Evolutionary conservation across 2,329 filamentous ascomycete species (phyloP).

Genomic region (Zymoseptoria tritici): DNA sequence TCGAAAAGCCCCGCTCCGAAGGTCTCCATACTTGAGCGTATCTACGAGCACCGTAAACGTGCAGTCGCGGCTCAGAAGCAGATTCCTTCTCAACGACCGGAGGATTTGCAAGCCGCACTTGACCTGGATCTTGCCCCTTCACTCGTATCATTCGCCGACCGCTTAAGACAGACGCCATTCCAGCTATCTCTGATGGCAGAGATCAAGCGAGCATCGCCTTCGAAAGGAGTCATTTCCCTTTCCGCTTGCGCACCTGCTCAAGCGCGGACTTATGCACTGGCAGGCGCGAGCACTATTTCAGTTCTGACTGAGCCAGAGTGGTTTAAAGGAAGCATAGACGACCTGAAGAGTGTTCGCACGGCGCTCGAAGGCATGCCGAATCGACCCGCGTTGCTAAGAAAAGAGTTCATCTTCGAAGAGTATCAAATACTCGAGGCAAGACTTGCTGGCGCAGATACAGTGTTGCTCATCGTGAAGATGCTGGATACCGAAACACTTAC

Average conservation of each 20-base stretch:
- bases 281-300: constrained; percentile 93
- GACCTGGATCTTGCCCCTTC: constrained; percentile 78
- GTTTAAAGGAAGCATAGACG: constrained; percentile 98
- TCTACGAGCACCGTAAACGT: constrained; percentile 73
- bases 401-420: constrained; percentile 96
- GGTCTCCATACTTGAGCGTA: constrained; percentile 80
- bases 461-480: constrained; percentile 98
- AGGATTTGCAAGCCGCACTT: constrained; percentile 80
- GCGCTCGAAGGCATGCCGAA: constrained; percentile 88
- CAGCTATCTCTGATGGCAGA: constrained; percentile 93
- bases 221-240: constrained; percentile 87
- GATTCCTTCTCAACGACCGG: constrained; percentile 74
- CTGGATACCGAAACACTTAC: constrained; percentile 67
- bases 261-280: constrained; percentile 82
- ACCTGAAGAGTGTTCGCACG: constrained; percentile 77
- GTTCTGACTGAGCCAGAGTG: constrained; percentile 98
- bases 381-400: constrained; percentile 81
- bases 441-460: constrained; percentile 85
- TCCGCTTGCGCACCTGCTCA: constrained; percentile 83
- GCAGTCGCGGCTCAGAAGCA: constrained; percentile 73
- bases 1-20: constrained; percentile 38
- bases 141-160: constrained; percentile 68
- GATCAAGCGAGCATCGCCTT: constrained; percentile 93
- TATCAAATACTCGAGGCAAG: constrained; percentile 96
- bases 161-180: constrained; percentile 74